Base-by-base conservation (phyloP, 805 yeast species). In the Barnettozyma wickerhamii region DNA sequence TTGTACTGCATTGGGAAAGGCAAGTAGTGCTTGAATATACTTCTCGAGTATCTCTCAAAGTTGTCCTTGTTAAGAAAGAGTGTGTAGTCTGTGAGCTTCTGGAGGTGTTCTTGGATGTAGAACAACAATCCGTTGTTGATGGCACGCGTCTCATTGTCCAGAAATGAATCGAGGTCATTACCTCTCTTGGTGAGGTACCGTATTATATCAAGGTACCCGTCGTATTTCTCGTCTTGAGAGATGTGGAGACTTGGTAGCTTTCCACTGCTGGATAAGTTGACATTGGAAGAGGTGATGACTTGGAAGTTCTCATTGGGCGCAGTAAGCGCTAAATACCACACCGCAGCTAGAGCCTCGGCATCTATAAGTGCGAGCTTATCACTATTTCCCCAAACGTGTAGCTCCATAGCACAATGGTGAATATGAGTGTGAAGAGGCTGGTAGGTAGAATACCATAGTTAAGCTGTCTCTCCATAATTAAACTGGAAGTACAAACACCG, bases 1-100 rank as follows among this genome's bases (percentile, higher is more conserved):
- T 75, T 75, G 55, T 82, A 83, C 73, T 82, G 85, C 74, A 81
- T 71, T 9, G 90, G 91, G 63, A 83, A 84, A 6, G 85, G 82
- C 15, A 82, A 59, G 41, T 75, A 70, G 4, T 63, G 50, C 33
- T 68, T 64, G 54, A 81, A 81, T 14, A 72, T 51, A 18, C 72
- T 72, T 45, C 86, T 67, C 4, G 88, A 75, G 49, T 71, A 79
- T 10, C 65, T 56, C 43, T 77, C 83, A 58, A 81, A 84, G 56
- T 84, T 83, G 14, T 58, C 61, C 20, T 71, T 67, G 50, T 79
- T 74, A 34, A 80, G 59, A 49, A 74, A 81, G 27, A 79, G 58
- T 37, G 77, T 75, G 55, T 81, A 82, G 41, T 71, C 72, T 28
- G 80, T 74, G 31, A 80, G 62, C n/a, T 62, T 55, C 10, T 64